Base-by-base conservation (phyloP, 805 yeast genomes). In the Candida awuae region DNA sequence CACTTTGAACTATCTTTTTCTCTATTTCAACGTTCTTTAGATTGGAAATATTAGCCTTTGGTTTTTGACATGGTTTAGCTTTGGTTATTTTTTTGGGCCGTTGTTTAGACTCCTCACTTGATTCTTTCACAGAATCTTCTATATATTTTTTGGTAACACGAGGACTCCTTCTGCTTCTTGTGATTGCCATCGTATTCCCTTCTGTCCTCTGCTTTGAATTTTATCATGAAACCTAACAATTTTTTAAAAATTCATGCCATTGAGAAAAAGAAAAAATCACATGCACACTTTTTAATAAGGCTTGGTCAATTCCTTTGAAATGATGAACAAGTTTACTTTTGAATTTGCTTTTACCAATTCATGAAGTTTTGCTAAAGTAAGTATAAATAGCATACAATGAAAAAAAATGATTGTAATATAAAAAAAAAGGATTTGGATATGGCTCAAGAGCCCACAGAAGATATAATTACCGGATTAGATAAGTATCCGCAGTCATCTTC, bases 151-250 rank as follows among this genome's bases (percentile, higher is more conserved):
- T 25, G 5, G 18, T 25, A 12, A 26, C 14, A 26, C 21, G 25
- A 13, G 37, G 31, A 7, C 13, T n/a, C 4, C 22, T 25, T 16
- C 33, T 36, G 20, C 39, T 36, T 22, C 39, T 13, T 12, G 39
- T 36, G 14, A 36, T 36, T 4, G 33, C 34, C 34, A 36, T 36
- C 10, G 18, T 14, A 13, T 25, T 12, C 10, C 6, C n/a, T 13
- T 25, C 12, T 8, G 10, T 8, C 25, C 10, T 8, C 10, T 22
- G 25, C 10, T 10, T 8, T 22, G 10, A 8, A 10, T 22, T 8
- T 8, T 8, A 22, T 8, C 10, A 22, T 8, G 10, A 22, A 22
- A 8, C 8, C n/a, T n/a, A n/a, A n/a, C n/a, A n/a, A n/a, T n/a
- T n/a, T n/a, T n/a, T n/a, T n/a, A n/a, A n/a, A n/a, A n/a, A n/a